Evolutionary conservation across 2,329 filamentous ascomycete genomes (phyloP), one percentile per base, ranked within the genome.

Genomic region (Sarocladiaceae sp.): DNA sequence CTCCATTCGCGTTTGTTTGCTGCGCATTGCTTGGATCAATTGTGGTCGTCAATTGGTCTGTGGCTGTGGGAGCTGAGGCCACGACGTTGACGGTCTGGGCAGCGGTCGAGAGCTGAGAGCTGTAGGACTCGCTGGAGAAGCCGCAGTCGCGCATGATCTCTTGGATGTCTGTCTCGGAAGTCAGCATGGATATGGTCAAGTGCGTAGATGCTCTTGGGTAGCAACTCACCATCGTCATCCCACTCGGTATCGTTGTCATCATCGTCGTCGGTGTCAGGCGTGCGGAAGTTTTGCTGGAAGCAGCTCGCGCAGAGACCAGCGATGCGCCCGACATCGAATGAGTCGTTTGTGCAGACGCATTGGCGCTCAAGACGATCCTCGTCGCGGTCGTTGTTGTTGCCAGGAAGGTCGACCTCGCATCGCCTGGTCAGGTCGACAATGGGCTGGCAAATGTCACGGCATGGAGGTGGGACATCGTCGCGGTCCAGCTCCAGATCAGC

Each of bases 341-440:
- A 69, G 47, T 61, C 55, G 62, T 74, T 70, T 56, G 67, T 66
- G 63, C 71, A 71, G 50, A 72, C 57, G 55, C 71, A 73, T 57
- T 73, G 68, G 12, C 58, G 60, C 61, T 67, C 62, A 50, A 72
- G 66, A 17, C 63, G 64, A 40, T 69, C 60, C 58, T 72, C 68
- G 28, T 63, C 57, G 22, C 60, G 62, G 59, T 69, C 65, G 17
- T 55, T 60, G 51, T 64, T 59, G 37, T 15, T 4, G 8, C 39
- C 46, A 20, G 23, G 51, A 33, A 66, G 60, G 51, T 67, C 61
- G 31, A 65, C 64, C 22, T 69, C 65, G 55, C 72, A 74, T 35
- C 58, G 60, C 29, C 60, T 60, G 50, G 64, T 66, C 26, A 72
- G 63, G 22, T 65, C 55, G 10, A 60, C 63, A 29, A 72, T 59